Conservation (phyloP, 2,329 filamentous ascomycete genomes). For the Trichophyton schoenleinii region DNA sequence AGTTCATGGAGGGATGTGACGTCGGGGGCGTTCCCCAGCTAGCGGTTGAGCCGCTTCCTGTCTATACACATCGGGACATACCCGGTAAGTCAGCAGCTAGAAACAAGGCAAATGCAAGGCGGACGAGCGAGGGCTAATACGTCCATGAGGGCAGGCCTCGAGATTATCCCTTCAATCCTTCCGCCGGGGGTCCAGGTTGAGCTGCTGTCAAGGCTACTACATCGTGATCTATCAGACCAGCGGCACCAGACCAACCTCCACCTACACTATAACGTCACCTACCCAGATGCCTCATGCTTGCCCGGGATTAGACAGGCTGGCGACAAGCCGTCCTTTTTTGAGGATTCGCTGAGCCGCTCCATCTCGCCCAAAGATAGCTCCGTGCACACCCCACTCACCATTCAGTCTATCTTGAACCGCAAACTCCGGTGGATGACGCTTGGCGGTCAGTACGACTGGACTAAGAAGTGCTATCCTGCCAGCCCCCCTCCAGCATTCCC, state of each 20-base stretch:
- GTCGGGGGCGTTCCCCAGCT: conserved; percentile 13
- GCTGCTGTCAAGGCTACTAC: conserved; percentile 62
- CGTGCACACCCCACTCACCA: conserved; percentile 61
- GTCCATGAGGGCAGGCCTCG: conserved; percentile 49
- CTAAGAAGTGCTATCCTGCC: conserved; percentile 64
- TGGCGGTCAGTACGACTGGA: conserved; percentile 96
- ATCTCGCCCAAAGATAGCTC: conserved; percentile 52
- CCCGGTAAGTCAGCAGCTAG: conserved; percentile 22
- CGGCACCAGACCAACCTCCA: conserved; percentile 82
- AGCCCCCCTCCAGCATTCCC: conserved; percentile 61
- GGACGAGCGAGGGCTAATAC: background rate
- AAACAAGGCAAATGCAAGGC: background rate
- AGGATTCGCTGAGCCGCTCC: conserved; percentile 33
- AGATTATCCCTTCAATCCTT: conserved; percentile 63
- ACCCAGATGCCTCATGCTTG: conserved; percentile 31
- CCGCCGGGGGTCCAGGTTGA: conserved; percentile 54
- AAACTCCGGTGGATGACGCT: conserved; percentile 90
- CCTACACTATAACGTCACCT: conserved; percentile 61
- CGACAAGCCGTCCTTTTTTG: conserved; percentile 38
- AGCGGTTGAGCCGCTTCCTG: conserved; percentile 18
- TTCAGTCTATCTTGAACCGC: conserved; percentile 58
- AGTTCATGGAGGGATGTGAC: conserved; percentile 16
- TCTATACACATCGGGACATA: conserved; percentile 25
- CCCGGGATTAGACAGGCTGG: conserved; percentile 24
- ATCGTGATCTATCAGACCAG: conserved; percentile 61